phyloP scores from a whole-genome alignment of 768 basidiomycete genomes.

The Clavulina sp. region DNA sequence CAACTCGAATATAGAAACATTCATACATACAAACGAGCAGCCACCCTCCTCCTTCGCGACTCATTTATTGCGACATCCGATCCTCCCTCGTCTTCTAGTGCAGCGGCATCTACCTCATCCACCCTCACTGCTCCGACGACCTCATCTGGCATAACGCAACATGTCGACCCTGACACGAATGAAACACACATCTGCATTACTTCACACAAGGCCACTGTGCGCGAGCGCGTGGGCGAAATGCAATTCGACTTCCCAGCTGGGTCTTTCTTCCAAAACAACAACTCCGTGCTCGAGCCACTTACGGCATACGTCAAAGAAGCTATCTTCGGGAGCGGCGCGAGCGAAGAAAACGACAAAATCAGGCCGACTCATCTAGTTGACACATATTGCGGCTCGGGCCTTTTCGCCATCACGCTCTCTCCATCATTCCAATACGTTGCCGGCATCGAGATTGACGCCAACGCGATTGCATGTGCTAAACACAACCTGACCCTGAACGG shows the following conservation, averaged over 20 bases:
- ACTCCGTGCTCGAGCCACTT: slow-evolving; percentile 69
- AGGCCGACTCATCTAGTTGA: slow-evolving; percentile 73
- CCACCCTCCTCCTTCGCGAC: slow-evolving; percentile 80
- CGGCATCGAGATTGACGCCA: slow-evolving; percentile 71
- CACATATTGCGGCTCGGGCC: slow-evolving; percentile 80
- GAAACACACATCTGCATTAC: slow-evolving; percentile 65
- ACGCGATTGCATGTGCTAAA: slow-evolving; percentile 51
- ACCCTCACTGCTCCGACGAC: slow-evolving; percentile 8
- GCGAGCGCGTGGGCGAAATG: slow-evolving; percentile 66
- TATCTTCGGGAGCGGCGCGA: slow-evolving; percentile 27
- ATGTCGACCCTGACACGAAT: slow-evolving; percentile 21
- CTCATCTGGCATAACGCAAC: no score
- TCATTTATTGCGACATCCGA: slow-evolving; percentile 23
- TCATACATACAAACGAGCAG: slow-evolving; percentile 64
- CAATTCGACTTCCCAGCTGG: slow-evolving; percentile 74
- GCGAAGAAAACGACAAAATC: slow-evolving; percentile 13
- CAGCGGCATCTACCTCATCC: neutral
- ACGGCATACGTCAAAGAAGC: slow-evolving; percentile 68
- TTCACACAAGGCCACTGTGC: slow-evolving; percentile 59
- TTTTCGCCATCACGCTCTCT: slow-evolving; percentile 74
- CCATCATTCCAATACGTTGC: slow-evolving; percentile 56
- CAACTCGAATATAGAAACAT: slow-evolving; percentile 43
- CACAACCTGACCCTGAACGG: slow-evolving; percentile 48
- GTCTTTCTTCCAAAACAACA: slow-evolving; percentile 98
- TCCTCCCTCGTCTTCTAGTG: neutral